A percentile compares a stretch with the other conserved stretches of the same genome.
Conservation (phyloP, 441 rosid species). For the Pelargonium citronellum region DNA sequence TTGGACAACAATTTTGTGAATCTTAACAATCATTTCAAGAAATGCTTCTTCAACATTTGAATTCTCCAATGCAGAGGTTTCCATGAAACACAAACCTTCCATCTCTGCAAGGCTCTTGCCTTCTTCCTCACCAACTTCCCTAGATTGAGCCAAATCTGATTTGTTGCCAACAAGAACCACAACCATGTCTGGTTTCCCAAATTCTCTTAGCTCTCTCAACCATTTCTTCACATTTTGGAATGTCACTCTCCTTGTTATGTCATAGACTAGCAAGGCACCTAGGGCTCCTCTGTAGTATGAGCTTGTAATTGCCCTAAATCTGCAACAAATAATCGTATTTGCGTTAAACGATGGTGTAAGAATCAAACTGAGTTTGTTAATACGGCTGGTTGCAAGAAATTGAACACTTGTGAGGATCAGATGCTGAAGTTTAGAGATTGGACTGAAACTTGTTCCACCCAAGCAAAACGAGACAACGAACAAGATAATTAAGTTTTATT, state of each 20-base stretch:
- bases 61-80: conserved; percentile 71
- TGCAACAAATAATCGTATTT: conserved; percentile 20
- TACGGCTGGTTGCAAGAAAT: no score
- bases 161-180: conserved; percentile 72
- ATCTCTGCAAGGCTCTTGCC: conserved; percentile 48
- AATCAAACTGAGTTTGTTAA: no score
- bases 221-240: conserved; percentile 54
- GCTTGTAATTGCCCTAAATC: conserved; percentile 87
- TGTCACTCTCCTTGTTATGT: conserved; percentile 60
- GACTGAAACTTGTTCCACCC: no score
- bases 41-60: conserved; percentile 66
- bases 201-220: conserved; percentile 62
- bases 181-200: conserved; percentile 46
- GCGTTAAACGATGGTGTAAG: background rate
- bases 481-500: no score
- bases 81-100: conserved; percentile 59
- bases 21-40: conserved; percentile 50
- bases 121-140: conserved; percentile 56
- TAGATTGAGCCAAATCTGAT: conserved; percentile 42
- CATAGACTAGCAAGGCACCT: conserved; percentile 73
- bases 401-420: no score
- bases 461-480: no score
- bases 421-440: no score
- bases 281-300: conserved; percentile 89
- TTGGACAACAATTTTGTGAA: conserved; percentile 50